Evolutionary conservation across 495 filamentous ascomycete species (phyloP).

Genomic region (Hapsidospora chrysogenum): DNA sequence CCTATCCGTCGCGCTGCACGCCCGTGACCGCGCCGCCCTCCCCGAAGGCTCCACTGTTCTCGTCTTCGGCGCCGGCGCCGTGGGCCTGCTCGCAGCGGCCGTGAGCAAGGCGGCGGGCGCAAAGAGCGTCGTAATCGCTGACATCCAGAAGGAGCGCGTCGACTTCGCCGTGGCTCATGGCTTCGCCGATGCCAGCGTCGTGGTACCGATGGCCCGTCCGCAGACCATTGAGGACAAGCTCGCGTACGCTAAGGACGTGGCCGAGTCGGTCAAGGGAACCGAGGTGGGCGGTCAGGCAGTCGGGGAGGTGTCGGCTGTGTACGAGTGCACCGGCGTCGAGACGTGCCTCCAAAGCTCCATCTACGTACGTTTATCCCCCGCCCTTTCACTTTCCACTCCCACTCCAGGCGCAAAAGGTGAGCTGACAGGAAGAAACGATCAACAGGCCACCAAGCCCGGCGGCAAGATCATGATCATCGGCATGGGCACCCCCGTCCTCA

Average conservation of each 20-base stretch:
- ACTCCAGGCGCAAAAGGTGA: background rate
- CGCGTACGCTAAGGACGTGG: conserved; percentile 41
- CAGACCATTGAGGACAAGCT: conserved; percentile 40
- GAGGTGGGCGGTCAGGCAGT: conserved; percentile 14
- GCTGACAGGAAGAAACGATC: background rate
- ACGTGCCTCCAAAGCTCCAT: conserved; percentile 78
- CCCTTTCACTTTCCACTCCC: background rate
- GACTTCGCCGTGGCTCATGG: conserved; percentile 53
- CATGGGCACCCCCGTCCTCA: conserved; percentile 87
- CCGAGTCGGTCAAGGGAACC: conserved; percentile 29
- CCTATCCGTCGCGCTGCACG: conserved; percentile 66
- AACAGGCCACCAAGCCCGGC: conserved; percentile 49
- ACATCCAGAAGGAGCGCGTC: conserved; percentile 58
- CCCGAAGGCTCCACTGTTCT: conserved; percentile 37
- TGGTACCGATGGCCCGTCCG: conserved; percentile 42
- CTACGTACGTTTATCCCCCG: conserved; percentile 33
- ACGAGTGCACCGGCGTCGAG: conserved; percentile 86
- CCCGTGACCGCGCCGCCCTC: conserved; percentile 42
- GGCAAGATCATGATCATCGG: conserved; percentile 76
- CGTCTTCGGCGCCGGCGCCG: conserved; percentile 67
- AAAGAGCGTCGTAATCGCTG: conserved; percentile 51
- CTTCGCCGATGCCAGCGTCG: conserved; percentile 44
- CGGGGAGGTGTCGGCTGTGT: conserved; percentile 60
- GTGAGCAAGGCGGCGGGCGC: conserved; percentile 42
- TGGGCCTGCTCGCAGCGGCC: conserved; percentile 61